Conservation (phyloP, 108 stramenopile genomes). For the Thalassiosira profunda region DNA sequence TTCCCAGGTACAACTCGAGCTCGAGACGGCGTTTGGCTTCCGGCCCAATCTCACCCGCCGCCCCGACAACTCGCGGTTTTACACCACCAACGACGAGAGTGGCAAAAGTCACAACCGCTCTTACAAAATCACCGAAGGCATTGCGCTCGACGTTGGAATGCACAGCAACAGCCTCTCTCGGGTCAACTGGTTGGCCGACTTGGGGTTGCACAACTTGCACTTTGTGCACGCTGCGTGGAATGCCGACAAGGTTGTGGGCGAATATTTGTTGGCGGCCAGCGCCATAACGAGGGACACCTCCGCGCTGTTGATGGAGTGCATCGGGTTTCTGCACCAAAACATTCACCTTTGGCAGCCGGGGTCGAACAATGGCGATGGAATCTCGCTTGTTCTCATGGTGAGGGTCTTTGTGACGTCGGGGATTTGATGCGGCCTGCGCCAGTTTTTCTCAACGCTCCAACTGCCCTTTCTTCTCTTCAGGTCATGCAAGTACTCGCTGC, state of each 20-base stretch:
- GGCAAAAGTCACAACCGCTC: conserved; percentile 30
- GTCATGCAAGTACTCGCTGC: conserved; percentile 58
- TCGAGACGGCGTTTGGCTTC: conserved; percentile 80
- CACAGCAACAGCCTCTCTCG: conserved; percentile 16
- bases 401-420: background rate
- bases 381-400: background rate
- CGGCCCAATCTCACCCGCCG: conserved; percentile 81
- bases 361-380: background rate
- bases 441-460: conserved; percentile 20
- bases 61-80: conserved; percentile 32
- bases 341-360: no score
- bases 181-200: conserved; percentile 50
- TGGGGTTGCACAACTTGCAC: conserved; percentile 38
- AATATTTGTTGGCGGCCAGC: conserved; percentile 68
- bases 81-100: conserved; percentile 35
- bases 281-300: conserved; percentile 41
- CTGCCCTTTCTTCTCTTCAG: conserved; percentile 5
- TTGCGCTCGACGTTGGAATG: conserved; percentile 67
- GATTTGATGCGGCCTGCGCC: background rate
- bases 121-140: conserved; percentile 62
- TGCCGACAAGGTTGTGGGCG: conserved; percentile 52
- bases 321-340: conserved; percentile 53
- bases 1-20: conserved; percentile 61
- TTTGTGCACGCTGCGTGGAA: conserved; percentile 33
- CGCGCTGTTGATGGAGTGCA: conserved; percentile 43